These are phyloP conservation scores for Balakata baccata DNA, from an alignment of 345 rosid species.

Conservation along the genomic window DNA sequence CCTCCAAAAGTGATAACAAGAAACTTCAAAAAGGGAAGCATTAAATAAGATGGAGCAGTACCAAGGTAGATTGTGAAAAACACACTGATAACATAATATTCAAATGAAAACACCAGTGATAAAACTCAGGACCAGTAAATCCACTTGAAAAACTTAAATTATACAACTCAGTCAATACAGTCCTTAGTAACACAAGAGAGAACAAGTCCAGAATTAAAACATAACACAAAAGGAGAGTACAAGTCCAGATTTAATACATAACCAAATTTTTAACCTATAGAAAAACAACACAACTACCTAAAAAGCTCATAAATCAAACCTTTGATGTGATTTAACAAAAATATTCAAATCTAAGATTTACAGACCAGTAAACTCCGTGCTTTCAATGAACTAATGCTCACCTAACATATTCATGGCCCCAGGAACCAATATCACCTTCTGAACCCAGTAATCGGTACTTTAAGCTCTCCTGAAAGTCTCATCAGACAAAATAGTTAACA, in stretches of 20 bases:
- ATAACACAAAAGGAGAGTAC: no score
- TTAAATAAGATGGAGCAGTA: neutral
- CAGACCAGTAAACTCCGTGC: neutral
- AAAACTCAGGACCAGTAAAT: neutral
- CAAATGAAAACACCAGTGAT: no score
- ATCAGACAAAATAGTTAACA: neutral
- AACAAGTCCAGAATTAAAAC: neutral
- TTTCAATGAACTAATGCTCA: slow-evolving; percentile 16
- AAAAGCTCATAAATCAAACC: neutral
- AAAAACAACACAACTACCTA: neutral
- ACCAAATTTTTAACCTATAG: neutral
- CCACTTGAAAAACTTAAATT: neutral
- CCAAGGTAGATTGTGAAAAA: neutral
- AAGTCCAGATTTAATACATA: neutral
- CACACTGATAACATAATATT: neutral
- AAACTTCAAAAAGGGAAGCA: neutral
- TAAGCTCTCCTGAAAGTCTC: slow-evolving; percentile 72
- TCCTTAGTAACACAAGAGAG: neutral
- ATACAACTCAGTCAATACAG: neutral
- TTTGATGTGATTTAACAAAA: neutral
- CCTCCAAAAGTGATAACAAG: neutral
- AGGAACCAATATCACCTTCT: slow-evolving; percentile 89
- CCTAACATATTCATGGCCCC: slow-evolving; percentile 99
- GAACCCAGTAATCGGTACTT: slow-evolving; percentile 81
- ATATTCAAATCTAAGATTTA: neutral